Percentiles rank a stretch among this genome's conserved stretches.
phyloP scores from a whole-genome alignment of 345 rosid species.

The Lepidium aucheri region DNA sequence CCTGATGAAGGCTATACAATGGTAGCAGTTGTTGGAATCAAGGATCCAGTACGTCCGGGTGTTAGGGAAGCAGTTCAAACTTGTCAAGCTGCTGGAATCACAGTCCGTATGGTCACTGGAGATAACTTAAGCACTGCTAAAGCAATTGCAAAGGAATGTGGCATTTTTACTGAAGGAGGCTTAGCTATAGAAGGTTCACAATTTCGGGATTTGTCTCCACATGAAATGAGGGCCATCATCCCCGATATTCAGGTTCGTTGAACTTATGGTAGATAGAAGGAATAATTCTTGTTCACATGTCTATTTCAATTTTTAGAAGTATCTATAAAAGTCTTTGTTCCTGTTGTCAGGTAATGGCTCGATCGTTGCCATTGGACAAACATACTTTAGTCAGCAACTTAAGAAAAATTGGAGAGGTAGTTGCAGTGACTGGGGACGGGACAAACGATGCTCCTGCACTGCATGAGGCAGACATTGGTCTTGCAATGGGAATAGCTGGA shows the following conservation, averaged over 20 bases:
- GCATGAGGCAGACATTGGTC: conserved; percentile 91
- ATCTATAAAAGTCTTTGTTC: neutral
- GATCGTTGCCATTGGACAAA: conserved; percentile 53
- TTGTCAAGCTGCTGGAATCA: conserved; percentile 67
- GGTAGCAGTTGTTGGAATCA: conserved; percentile 61
- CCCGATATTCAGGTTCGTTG: conserved; percentile 56
- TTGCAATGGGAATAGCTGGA: conserved; percentile 96
- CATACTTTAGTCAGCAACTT: conserved; percentile 41
- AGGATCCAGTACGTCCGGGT: conserved; percentile 68
- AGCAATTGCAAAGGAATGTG: conserved; percentile 77
- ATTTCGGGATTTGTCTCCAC: conserved; percentile 49
- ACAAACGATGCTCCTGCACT: conserved; percentile 96
- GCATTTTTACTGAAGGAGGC: conserved; percentile 53
- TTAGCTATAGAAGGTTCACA: conserved; percentile 70
- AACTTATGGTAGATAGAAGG: neutral
- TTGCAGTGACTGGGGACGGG: conserved; percentile 94
- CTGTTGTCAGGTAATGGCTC: conserved; percentile 50
- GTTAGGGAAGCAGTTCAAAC: conserved; percentile 57
- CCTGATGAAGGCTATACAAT: conserved; percentile 58
- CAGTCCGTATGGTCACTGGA: conserved; percentile 69
- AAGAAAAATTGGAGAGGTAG: conserved; percentile 55
- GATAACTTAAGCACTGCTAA: conserved; percentile 67
- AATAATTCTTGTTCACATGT: neutral
- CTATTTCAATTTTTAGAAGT: neutral
- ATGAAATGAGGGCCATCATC: conserved; percentile 45